Evolutionary conservation across 495 filamentous ascomycete species (phyloP).

Genomic region (Penicillium angulare): DNA sequence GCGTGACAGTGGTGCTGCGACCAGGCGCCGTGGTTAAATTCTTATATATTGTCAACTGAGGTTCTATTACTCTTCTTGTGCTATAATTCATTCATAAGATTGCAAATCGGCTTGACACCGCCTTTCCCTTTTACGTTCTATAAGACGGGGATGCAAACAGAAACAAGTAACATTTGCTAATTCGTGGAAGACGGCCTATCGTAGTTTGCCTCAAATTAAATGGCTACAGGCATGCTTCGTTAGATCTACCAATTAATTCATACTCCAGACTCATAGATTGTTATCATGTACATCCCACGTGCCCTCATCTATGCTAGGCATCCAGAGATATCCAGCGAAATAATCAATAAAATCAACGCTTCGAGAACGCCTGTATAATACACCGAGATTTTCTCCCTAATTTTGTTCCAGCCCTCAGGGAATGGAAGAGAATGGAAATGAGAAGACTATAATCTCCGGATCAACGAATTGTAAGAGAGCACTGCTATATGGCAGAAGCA

Average conservation of each 20-base stretch:
- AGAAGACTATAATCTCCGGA: constrained; percentile 1
- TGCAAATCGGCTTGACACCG: too few species aligned
- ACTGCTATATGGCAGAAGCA: constrained; percentile 16
- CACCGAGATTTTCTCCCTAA: background rate
- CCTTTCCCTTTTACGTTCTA: too few species aligned
- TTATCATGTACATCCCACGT: constrained; percentile 14
- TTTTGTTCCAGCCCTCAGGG: background rate
- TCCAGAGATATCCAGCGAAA: background rate
- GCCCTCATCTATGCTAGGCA: constrained; percentile 5
- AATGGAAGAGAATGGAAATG: background rate
- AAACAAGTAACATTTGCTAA: too few species aligned
- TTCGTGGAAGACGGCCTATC: too few species aligned
- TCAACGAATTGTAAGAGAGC: background rate
- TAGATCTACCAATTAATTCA: too few species aligned
- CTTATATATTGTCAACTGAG: background rate
- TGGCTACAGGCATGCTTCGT: too few species aligned
- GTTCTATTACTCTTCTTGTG: too few species aligned
- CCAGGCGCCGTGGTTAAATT: constrained; percentile 35
- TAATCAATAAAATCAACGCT: background rate
- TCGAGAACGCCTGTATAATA: background rate
- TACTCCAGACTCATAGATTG: constrained; percentile 7
- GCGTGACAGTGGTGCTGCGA: constrained; percentile 32
- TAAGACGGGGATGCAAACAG: too few species aligned
- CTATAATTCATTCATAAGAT: too few species aligned
- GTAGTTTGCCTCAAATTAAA: too few species aligned